Evolutionary conservation across 306 rosid genomes (phyloP).

Genomic region (Medicago truncatula): DNA sequence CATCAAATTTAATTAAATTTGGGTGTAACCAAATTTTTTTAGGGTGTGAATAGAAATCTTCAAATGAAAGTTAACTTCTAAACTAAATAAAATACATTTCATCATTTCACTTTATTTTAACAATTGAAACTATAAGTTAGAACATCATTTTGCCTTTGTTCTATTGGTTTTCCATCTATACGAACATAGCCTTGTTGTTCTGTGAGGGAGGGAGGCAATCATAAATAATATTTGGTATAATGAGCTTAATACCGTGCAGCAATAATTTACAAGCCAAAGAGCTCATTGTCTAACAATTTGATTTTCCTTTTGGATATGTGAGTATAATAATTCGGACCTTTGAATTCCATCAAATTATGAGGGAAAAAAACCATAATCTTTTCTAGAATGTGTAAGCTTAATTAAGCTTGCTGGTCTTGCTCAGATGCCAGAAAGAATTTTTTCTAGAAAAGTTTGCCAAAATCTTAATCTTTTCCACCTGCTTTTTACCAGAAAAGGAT

Average conservation of each 20-base stretch:
- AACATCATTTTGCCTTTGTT: background rate
- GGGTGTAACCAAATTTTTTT: too few species aligned
- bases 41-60: too few species aligned
- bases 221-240: background rate
- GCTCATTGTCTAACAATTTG: background rate
- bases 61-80: background rate
- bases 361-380: background rate
- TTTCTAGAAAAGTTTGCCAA: slow-evolving; percentile 42
- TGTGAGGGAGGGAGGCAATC: background rate
- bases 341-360: slow-evolving; percentile 17
- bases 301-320: background rate
- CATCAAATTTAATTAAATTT: too few species aligned
- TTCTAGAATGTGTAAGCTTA: slow-evolving; percentile 24
- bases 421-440: slow-evolving; percentile 31
- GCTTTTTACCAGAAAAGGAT: slow-evolving; percentile 73
- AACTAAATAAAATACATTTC: background rate
- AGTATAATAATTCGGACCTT: slow-evolving; percentile 14
- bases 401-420: slow-evolving; percentile 28
- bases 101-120: background rate
- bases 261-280: slow-evolving; percentile 8
- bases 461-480: slow-evolving; percentile 75
- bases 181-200: background rate
- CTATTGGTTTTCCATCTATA: background rate
- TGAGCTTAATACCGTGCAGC: slow-evolving; percentile 8
- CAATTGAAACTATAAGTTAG: background rate